Conservation (phyloP, 108 stramenopile species). For the Nitzschia sp. region DNA sequence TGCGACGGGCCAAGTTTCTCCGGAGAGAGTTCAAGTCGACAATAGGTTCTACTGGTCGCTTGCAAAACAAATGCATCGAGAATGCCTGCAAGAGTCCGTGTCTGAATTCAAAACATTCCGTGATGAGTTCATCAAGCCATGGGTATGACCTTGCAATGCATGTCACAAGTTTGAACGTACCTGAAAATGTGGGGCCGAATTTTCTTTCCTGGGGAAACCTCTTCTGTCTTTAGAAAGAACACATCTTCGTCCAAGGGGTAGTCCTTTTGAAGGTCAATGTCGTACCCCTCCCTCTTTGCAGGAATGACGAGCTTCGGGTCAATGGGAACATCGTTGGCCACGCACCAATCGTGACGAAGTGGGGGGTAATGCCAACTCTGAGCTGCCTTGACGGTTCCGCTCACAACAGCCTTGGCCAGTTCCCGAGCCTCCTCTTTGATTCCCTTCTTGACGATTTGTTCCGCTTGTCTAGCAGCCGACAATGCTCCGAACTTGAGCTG, state of each 20-base stretch:
- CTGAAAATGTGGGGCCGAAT: constrained; percentile 87
- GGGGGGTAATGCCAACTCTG: constrained; percentile 93
- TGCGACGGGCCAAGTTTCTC: constrained; percentile 81
- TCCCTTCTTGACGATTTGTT: constrained; percentile 63
- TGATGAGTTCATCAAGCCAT: neutral
- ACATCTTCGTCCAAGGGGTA: constrained; percentile 81
- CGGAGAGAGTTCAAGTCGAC: constrained; percentile 81
- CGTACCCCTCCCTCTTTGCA: constrained; percentile 48
- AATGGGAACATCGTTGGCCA: constrained; percentile 36
- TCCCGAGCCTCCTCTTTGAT: constrained; percentile 70
- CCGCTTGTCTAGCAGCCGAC: constrained; percentile 72
- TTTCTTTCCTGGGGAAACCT: constrained; percentile 58
- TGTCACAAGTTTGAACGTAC: constrained; percentile 21
- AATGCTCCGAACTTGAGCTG: constrained; percentile 85
- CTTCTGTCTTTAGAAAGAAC: constrained; percentile 61
- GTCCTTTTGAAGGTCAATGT: constrained; percentile 75
- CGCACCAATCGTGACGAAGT: constrained; percentile 82
- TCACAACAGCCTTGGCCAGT: constrained; percentile 79
- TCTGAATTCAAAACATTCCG: constrained; percentile 22
- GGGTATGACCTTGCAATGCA: neutral
- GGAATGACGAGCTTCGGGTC: constrained; percentile 39
- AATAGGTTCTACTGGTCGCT: constrained; percentile 92
- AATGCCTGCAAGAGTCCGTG: constrained; percentile 92
- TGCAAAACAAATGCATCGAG: constrained; percentile 95
- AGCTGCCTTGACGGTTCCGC: constrained; percentile 72